These are phyloP conservation scores for Ogataea minuta DNA, from an alignment of 805 yeast genomes.

Conservation along the genomic window DNA sequence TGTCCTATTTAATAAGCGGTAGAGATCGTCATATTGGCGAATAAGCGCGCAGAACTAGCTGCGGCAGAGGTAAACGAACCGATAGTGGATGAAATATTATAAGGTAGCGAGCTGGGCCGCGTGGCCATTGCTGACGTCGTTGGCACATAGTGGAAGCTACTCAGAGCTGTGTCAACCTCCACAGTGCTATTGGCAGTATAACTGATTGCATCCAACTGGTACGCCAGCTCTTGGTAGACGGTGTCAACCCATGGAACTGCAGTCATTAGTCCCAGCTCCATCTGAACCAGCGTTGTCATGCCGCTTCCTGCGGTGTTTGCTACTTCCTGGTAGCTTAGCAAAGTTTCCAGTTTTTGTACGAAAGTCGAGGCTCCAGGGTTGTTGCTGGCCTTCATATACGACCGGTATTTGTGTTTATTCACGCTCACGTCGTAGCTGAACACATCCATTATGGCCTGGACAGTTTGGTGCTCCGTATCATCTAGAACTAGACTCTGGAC, in stretches of 20 bases:
- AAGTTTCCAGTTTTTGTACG: conserved; percentile 1
- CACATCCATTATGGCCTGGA: conserved; percentile 7
- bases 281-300: conserved; percentile 5
- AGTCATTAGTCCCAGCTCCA: conserved; percentile 7
- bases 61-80: too few species aligned
- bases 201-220: conserved; percentile 7
- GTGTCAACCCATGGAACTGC: conserved; percentile 9
- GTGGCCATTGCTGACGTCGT: conserved; percentile 1
- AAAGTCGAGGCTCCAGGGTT: conserved; percentile 1
- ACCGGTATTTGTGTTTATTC: background rate
- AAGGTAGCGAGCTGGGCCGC: background rate
- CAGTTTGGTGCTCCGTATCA: conserved; percentile 2
- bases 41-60: too few species aligned
- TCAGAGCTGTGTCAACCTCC: conserved; percentile 3
- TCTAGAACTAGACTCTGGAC: conserved; percentile 1
- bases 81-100: background rate
- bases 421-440: conserved; percentile 7
- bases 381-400: background rate
- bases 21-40: too few species aligned
- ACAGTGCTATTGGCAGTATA: conserved; percentile 3
- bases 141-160: conserved; percentile 1
- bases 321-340: conserved; percentile 5
- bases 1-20: too few species aligned
- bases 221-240: conserved; percentile 6
- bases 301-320: conserved; percentile 2